Conservation (phyloP, 2,329 filamentous ascomycete species). For the Exophiala viscosa region DNA sequence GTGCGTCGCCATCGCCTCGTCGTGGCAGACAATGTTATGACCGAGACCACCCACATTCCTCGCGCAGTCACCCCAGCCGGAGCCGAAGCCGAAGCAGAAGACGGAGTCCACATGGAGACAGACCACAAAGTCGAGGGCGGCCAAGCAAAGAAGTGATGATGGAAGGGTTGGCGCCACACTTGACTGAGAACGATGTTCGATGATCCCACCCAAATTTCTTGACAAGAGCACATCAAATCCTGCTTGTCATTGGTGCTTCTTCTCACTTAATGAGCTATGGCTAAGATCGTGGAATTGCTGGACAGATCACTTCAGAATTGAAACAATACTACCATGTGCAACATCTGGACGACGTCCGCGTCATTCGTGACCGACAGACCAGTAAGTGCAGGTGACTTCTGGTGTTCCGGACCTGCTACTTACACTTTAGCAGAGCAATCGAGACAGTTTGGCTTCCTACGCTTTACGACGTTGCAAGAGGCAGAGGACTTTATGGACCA, state of each 20-base stretch:
- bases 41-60: conserved; percentile 46
- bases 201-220: conserved; percentile 31
- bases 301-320: conserved; percentile 57
- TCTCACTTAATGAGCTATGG: conserved; percentile 17
- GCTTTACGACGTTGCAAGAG: conserved; percentile 48
- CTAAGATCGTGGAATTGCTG: conserved; percentile 29
- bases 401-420: background rate
- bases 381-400: conserved; percentile 39
- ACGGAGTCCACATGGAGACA: conserved; percentile 35
- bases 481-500: conserved; percentile 53
- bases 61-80: too few species aligned
- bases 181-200: conserved; percentile 52
- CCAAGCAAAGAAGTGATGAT: conserved; percentile 50
- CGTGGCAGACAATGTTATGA: conserved; percentile 43
- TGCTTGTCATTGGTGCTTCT: conserved; percentile 14
- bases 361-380: conserved; percentile 57
- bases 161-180: conserved; percentile 48
- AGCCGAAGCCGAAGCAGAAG: conserved; percentile 27
- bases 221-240: conserved; percentile 12
- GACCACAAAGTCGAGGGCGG: conserved; percentile 38
- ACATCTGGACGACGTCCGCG: conserved; percentile 54
- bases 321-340: conserved; percentile 49
- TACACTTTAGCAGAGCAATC: conserved; percentile 45
- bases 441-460: conserved; percentile 55
- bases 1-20: conserved; percentile 36